Percentiles rank a stretch among this genome's conserved stretches.
These are phyloP conservation scores for Blastobotrys peoriensis DNA, from an alignment of 805 yeast genomes.

Conservation along the genomic window DNA sequence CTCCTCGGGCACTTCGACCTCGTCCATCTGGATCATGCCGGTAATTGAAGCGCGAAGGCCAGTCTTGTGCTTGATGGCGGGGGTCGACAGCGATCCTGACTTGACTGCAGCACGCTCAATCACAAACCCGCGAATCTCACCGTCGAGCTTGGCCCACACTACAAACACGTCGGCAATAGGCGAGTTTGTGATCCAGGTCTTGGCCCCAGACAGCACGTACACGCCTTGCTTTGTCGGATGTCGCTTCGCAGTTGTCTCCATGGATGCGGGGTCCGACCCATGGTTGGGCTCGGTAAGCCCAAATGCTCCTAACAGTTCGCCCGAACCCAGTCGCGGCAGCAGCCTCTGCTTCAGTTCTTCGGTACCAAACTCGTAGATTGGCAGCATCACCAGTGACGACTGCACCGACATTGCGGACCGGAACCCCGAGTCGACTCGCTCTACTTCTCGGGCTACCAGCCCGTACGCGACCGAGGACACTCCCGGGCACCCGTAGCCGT, in stretches of 20 bases:
- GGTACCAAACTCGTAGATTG: slow-evolving; percentile 36
- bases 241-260: slow-evolving; percentile 46
- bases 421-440: slow-evolving; percentile 40
- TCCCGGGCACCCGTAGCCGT: slow-evolving; percentile 40
- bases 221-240: slow-evolving; percentile 39
- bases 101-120: slow-evolving; percentile 33
- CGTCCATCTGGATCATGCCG: slow-evolving; percentile 39
- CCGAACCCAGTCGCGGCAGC: slow-evolving; percentile 35
- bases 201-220: slow-evolving; percentile 36
- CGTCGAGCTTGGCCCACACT: slow-evolving; percentile 42
- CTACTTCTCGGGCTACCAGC: slow-evolving; percentile 39
- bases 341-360: slow-evolving; percentile 37
- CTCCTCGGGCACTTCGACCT: slow-evolving; percentile 39
- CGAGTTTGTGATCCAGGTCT: slow-evolving; percentile 41
- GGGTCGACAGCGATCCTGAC: slow-evolving; percentile 33
- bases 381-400: slow-evolving; percentile 41
- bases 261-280: slow-evolving; percentile 53
- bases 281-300: slow-evolving; percentile 64
- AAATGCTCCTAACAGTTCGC: slow-evolving; percentile 50
- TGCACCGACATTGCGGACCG: slow-evolving; percentile 41
- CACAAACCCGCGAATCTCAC: slow-evolving; percentile 38
- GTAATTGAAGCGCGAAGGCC: slow-evolving; percentile 38
- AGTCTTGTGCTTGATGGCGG: slow-evolving; percentile 35
- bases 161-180: slow-evolving; percentile 40
- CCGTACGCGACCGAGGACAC: slow-evolving; percentile 40